Evolutionary conservation across 2,329 filamentous ascomycete species (phyloP), one percentile per base, ranked within the genome.

Genomic region (Ceratocystis huliohia): DNA sequence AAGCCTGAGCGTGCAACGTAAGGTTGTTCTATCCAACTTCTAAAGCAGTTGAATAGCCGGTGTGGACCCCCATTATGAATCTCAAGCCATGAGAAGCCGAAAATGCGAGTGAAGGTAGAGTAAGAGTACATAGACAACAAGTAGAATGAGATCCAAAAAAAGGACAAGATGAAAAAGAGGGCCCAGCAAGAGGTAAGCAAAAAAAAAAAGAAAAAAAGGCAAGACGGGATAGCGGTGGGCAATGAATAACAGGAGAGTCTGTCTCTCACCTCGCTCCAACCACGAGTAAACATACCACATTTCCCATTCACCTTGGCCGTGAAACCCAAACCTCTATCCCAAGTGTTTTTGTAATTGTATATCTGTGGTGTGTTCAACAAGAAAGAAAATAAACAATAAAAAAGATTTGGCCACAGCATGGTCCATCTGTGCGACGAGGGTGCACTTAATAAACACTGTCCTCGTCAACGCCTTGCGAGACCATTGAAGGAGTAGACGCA

Each of bases 401-500:
- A 59, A 22, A 53, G 41, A 37, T 22, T 15, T 30, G 37, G 5
- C 63, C 45, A 45, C 50, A n/a, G 37, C 20, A 28, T 41, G 25
- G 22, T 4, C 45, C 45, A 25, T 28, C 37, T 3, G 37, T 45
- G 20, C 28, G 61, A 56, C 61, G 77, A 78, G 73, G 82, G 71
- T 76, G 75, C 75, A 76, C 80, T 79, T 83, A 87, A 74, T 87
- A 88, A 78, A 87, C 83, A 79, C 85, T 87, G 73, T 87, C 84
- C 77, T 88, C 85, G 72, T 88, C 86, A 61, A 82, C 84, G 66
- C 85, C 86, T 73, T 88, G 86, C 62, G 86, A 88, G 66, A 82
- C 87, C 84, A 88, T 88, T 69, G 85, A 88, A 66, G 85, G 85
- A 67, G 85, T 87, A 62, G 85, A 87, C 63, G 84, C 84, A 71